Conservation (phyloP, 2,329 filamentous ascomycete species). For the Venturia carpophila region DNA sequence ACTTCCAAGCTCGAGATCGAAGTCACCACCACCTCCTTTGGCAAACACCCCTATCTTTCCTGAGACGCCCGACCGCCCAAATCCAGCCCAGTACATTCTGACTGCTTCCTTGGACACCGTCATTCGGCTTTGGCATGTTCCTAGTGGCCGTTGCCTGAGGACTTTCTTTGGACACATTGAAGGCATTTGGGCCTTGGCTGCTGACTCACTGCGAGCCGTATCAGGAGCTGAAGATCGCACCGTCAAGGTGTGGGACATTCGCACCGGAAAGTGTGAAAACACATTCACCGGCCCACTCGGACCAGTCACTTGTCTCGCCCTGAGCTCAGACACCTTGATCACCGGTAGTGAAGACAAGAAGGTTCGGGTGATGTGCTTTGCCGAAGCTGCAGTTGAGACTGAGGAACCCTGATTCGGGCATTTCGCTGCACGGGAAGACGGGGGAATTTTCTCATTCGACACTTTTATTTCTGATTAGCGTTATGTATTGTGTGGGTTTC, state of each 20-base stretch:
- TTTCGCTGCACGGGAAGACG: neutral
- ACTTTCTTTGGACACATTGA: constrained; percentile 97
- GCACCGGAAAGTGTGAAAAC: constrained; percentile 82
- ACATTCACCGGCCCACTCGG: constrained; percentile 88
- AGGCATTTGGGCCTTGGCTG: constrained; percentile 87
- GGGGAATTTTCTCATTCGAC: neutral
- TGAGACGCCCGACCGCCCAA: constrained; percentile 53
- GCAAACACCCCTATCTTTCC: constrained; percentile 45
- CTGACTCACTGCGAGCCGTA: constrained; percentile 80
- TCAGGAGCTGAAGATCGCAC: constrained; percentile 88
- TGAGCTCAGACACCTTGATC: constrained; percentile 83
- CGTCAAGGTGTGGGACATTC: constrained; percentile 92
- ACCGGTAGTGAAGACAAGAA: constrained; percentile 92
- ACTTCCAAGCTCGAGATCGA: neutral
- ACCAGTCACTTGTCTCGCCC: constrained; percentile 84
- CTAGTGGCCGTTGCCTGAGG: constrained; percentile 70
- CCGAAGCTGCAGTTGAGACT: neutral
- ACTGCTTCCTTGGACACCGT: constrained; percentile 88
- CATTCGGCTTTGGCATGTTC: constrained; percentile 86
- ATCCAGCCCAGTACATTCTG: constrained; percentile 78
- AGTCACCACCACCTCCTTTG: constrained; percentile 19
- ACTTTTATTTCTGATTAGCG: neutral
- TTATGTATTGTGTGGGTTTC: neutral
- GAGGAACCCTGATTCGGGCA: neutral
- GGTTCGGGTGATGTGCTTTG: constrained; percentile 54